Evolutionary conservation across 192 early-diverging fungal genomes (phyloP).

Genomic region (Podila epigama): DNA sequence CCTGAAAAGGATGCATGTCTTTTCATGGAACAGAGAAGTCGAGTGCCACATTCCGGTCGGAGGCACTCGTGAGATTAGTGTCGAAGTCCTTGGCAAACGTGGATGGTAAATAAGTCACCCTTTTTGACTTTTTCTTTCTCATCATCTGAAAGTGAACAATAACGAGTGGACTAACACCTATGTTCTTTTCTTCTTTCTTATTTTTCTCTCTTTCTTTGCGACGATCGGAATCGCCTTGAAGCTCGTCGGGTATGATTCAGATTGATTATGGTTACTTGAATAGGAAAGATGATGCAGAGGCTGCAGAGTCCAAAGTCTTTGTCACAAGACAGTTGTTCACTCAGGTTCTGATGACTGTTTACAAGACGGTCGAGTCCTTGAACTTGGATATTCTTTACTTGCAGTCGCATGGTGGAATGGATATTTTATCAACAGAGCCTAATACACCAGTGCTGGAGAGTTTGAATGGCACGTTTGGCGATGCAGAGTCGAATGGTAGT

Average conservation of each 20-base stretch:
- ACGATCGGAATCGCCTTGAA: conserved; percentile 23
- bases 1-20: conserved; percentile 61
- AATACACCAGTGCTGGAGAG: conserved; percentile 20
- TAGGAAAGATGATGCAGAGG: conserved; percentile 23
- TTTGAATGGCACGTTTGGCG: background rate
- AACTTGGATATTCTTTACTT: conserved; percentile 76
- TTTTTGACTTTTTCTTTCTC: background rate
- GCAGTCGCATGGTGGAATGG: conserved; percentile 48
- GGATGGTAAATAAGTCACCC: conserved; percentile 58
- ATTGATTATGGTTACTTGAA: conserved; percentile 74
- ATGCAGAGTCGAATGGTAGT: conserved; percentile 1
- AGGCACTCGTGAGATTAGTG: conserved; percentile 60
- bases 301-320: conserved; percentile 51
- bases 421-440: conserved; percentile 32
- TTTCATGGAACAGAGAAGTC: conserved; percentile 61
- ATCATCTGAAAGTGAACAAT: background rate
- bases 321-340: conserved; percentile 72
- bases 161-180: background rate
- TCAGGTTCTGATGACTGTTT: conserved; percentile 74
- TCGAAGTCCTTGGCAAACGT: conserved; percentile 78
- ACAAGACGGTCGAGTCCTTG: conserved; percentile 63
- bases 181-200: conserved; percentile 22
- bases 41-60: conserved; percentile 56
- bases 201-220: background rate
- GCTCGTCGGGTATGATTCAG: conserved; percentile 72